These are phyloP conservation scores for Mycena chlorophos DNA, from an alignment of 768 basidiomycete genomes.

Conservation along the genomic window DNA sequence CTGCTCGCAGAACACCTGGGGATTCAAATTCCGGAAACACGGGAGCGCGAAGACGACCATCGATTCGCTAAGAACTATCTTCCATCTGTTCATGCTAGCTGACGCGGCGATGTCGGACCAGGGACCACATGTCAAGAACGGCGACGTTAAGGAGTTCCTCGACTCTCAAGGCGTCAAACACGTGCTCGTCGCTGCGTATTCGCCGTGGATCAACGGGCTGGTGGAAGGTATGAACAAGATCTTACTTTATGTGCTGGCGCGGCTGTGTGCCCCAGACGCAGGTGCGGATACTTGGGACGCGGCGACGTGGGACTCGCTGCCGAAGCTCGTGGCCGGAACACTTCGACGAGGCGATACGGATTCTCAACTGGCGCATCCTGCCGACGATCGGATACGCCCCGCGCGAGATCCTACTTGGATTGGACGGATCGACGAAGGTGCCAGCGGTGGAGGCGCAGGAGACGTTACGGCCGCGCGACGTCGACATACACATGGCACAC, in stretches of 20 bases:
- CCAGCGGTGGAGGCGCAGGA: not conserved
- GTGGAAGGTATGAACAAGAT: conserved; percentile 27
- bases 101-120: conserved; percentile 28
- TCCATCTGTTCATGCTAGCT: conserved; percentile 1
- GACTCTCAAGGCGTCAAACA: conserved; percentile 5
- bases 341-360: conserved; percentile 17
- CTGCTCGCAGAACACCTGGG: conserved; percentile 22
- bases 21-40: conserved; percentile 14
- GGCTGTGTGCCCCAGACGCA: conserved; percentile 24
- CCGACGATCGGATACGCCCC: conserved; percentile 11
- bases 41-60: conserved; percentile 7
- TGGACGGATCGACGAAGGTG: not conserved
- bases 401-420: conserved; percentile 24
- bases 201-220: conserved; percentile 31
- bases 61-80: conserved; percentile 19
- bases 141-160: conserved; percentile 21
- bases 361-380: conserved; percentile 7
- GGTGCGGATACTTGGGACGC: too few relatives aligned
- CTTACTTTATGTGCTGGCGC: conserved; percentile 19
- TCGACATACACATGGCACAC: conserved; percentile 2
- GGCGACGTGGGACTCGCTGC: conserved; percentile 13
- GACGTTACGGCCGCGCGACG: not conserved
- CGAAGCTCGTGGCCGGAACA: conserved; percentile 24
- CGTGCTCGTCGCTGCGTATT: conserved; percentile 20
- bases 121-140: conserved; percentile 26